These are phyloP conservation scores for Plantago major DNA, from an alignment of 257 asterid genomes.

Conservation along the genomic window DNA sequence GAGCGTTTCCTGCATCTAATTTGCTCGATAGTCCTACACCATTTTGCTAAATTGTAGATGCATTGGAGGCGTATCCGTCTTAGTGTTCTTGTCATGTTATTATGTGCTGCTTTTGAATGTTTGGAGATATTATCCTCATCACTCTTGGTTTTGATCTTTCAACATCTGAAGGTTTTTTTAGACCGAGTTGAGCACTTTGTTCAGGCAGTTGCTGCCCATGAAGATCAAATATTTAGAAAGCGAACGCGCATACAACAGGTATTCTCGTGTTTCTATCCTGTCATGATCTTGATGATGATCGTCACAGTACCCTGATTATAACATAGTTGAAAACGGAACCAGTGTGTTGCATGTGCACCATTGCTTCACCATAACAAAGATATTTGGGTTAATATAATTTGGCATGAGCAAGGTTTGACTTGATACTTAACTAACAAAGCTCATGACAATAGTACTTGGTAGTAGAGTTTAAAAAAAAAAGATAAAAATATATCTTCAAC, in stretches of 20 bases:
- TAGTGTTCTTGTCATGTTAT: slow-evolving; percentile 4
- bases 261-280: slow-evolving; percentile 8
- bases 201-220: slow-evolving; percentile 80
- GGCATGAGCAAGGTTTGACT: neutral
- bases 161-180: slow-evolving; percentile 56
- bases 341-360: slow-evolving; percentile 15
- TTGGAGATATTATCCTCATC: neutral
- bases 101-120: neutral
- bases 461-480: no score
- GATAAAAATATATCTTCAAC: no score
- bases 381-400: neutral
- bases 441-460: no score
- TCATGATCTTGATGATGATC: slow-evolving; percentile 2
- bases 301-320: slow-evolving; percentile 2
- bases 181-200: slow-evolving; percentile 85
- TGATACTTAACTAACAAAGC: no score
- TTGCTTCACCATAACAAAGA: neutral
- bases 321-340: slow-evolving; percentile 8
- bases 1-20: no score
- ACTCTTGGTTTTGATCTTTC: slow-evolving; percentile 18
- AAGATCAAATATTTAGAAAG: slow-evolving; percentile 84
- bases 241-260: slow-evolving; percentile 88
- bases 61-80: slow-evolving; percentile 1
- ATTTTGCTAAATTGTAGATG: slow-evolving; percentile 5
- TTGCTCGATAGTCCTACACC: neutral